Percentiles rank a stretch among this genome's conserved stretches.
Conservation (phyloP, 331 rosid species). For the Pyracantha coccinea region DNA sequence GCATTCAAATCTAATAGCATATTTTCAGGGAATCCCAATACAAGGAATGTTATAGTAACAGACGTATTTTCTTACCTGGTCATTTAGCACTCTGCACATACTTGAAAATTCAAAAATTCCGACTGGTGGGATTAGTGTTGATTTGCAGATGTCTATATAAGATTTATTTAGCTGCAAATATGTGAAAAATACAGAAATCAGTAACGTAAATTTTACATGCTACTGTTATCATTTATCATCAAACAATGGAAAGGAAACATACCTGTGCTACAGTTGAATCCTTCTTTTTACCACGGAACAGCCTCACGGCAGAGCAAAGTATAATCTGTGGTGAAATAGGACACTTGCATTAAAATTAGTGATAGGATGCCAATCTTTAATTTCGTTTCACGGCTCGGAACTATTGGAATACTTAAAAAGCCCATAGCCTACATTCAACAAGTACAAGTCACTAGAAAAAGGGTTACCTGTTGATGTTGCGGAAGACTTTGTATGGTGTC, state of each 20-base stretch:
- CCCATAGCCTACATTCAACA: not conserved
- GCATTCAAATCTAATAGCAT: not conserved
- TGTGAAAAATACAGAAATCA: slow-evolving; percentile 5
- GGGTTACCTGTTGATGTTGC: slow-evolving; percentile 88
- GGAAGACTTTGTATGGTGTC: slow-evolving; percentile 90
- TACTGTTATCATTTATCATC: not conserved
- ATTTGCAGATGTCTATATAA: slow-evolving; percentile 59
- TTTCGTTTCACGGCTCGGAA: not conserved
- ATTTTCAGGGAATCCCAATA: not conserved
- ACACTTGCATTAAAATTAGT: not conserved
- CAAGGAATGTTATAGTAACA: not conserved
- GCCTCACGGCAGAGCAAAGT: slow-evolving; percentile 80
- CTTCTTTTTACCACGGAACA: slow-evolving; percentile 63
- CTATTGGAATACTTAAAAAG: not conserved
- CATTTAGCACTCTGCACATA: slow-evolving; percentile 78
- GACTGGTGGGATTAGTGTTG: slow-evolving; percentile 51
- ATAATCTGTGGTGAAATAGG: slow-evolving; percentile 43
- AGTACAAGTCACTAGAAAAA: slow-evolving; percentile 6
- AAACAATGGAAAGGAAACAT: slow-evolving; percentile 7
- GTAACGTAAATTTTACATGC: not conserved
- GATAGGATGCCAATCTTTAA: not conserved
- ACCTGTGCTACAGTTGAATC: slow-evolving; percentile 81
- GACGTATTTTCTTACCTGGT: slow-evolving; percentile 48
- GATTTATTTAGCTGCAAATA: slow-evolving; percentile 73
- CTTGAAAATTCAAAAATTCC: slow-evolving; percentile 71